Evolutionary conservation across 2,329 filamentous ascomycete species (phyloP), one percentile per base, ranked within the genome.

Genomic region (Talaromyces sp.): DNA sequence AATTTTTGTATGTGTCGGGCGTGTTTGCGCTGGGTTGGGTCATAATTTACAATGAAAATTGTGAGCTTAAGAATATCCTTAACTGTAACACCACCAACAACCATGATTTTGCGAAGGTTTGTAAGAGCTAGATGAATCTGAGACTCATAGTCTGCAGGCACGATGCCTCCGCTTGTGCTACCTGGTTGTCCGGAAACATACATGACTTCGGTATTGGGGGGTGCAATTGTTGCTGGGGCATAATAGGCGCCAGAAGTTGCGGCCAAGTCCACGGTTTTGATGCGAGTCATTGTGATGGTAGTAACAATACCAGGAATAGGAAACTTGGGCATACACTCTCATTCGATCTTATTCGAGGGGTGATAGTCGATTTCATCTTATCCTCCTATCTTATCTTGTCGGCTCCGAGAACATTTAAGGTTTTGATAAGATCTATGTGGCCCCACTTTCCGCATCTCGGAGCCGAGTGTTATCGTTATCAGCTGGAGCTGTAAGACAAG

Each of bases 1-100:
- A 75, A 78, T 2, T 40, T 33, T 21, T 40, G n/a, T 5, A 40
- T 10, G 2, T 37, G 25, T 28, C 36, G n/a, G 7, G 19, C 22
- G 52, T 51, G 43, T 21, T 15, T 25, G 15, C 45, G 35, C 22
- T 40, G 31, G 13, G 40, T 43, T 2, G 36, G 45, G 21, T 57
- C 45, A 22, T 57, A 35, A 19, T 51, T 28, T n/a, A 57, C 55
- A 25, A 57, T 39, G 9, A 51, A 28, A n/a, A 39, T 13, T 25
- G 36, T 43, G 21, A 57, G 25, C 28, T 51, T 57, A 5, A 57
- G 31, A 22, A 57, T 57, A 43, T 57, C 25, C 55, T 22, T 51
- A 17, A 40, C 25, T 1, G 36, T 31, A 21, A 37, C 55, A 25
- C 36, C 41, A 4, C 22, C 46, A 31, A 37, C n/a, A 22, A 25